Evolutionary conservation across 495 filamentous ascomycete species (phyloP).

Genomic region (Annulohypoxylon nitens): DNA sequence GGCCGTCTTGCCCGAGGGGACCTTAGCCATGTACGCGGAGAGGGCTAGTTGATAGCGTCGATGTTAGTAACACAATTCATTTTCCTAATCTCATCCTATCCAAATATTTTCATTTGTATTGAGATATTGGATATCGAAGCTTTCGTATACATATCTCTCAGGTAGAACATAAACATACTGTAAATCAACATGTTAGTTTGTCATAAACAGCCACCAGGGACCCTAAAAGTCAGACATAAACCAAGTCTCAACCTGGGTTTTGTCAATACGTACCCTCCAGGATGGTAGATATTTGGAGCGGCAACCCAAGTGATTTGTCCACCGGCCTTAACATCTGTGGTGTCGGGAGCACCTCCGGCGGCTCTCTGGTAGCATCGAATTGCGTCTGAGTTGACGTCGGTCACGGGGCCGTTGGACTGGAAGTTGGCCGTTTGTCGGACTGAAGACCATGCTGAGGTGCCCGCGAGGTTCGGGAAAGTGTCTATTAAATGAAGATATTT

Average conservation of each 20-base stretch:
- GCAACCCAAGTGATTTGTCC: constrained; percentile 60
- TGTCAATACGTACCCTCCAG: constrained; percentile 51
- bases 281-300: constrained; percentile 62
- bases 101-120: neutral
- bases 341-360: constrained; percentile 55
- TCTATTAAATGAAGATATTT: constrained; percentile 36
- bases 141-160: neutral
- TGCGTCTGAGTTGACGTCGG: constrained; percentile 60
- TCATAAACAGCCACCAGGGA: neutral
- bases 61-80: constrained; percentile 18
- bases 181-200: constrained; percentile 7
- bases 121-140: neutral
- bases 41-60: constrained; percentile 50
- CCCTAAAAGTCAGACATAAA: neutral
- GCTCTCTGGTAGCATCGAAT: constrained; percentile 66
- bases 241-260: constrained; percentile 7
- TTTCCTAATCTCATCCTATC: neutral
- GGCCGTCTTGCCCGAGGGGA: constrained; percentile 59
- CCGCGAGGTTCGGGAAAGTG: constrained; percentile 52
- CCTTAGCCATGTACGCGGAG: constrained; percentile 68
- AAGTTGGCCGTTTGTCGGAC: constrained; percentile 64
- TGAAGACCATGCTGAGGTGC: constrained; percentile 61
- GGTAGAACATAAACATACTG: constrained; percentile 24
- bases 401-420: constrained; percentile 66
- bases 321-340: constrained; percentile 61